phyloP scores from a whole-genome alignment of 2,329 filamentous ascomycete species.

The Aspergillus nomiae region DNA sequence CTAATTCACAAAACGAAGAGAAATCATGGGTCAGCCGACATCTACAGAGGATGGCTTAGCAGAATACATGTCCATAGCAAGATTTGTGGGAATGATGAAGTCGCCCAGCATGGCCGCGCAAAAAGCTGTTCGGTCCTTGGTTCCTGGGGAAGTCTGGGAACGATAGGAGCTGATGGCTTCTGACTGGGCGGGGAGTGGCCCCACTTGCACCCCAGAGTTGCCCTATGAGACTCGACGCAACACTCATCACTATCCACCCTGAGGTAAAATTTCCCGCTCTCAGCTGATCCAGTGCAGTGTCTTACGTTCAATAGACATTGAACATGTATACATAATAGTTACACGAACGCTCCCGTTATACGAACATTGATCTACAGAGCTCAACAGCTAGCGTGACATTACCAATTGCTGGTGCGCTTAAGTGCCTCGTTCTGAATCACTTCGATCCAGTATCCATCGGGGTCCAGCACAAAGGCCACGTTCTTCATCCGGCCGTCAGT shows the following conservation, averaged over 20 bases:
- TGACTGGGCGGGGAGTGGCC: not conserved
- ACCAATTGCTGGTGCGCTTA: constrained; percentile 47
- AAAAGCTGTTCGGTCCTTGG: not conserved
- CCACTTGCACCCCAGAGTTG: not conserved
- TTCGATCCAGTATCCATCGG: constrained; percentile 80
- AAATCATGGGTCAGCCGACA: constrained; percentile 13
- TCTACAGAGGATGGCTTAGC: constrained; percentile 3
- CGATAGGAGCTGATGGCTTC: not conserved
- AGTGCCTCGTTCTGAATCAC: constrained; percentile 69
- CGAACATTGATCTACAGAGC: not conserved
- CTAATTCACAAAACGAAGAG: not conserved
- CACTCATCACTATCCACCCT: not conserved
- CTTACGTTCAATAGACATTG: not conserved
- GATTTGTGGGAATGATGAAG: not conserved
- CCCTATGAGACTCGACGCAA: constrained; percentile 4
- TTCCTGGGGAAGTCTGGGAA: constrained; percentile 3
- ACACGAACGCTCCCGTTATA: not conserved
- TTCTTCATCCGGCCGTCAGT: constrained; percentile 92
- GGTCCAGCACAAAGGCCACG: constrained; percentile 87
- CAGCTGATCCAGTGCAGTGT: not conserved
- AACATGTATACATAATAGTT: not conserved
- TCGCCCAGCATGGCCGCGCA: constrained; percentile 1
- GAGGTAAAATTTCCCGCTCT: constrained; percentile 1
- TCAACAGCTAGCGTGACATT: constrained; percentile 5
- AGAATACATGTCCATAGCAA: constrained; percentile 6